phyloP scores from a whole-genome alignment of 1,139 yeast species.

The Lodderomyces elongisporus region DNA sequence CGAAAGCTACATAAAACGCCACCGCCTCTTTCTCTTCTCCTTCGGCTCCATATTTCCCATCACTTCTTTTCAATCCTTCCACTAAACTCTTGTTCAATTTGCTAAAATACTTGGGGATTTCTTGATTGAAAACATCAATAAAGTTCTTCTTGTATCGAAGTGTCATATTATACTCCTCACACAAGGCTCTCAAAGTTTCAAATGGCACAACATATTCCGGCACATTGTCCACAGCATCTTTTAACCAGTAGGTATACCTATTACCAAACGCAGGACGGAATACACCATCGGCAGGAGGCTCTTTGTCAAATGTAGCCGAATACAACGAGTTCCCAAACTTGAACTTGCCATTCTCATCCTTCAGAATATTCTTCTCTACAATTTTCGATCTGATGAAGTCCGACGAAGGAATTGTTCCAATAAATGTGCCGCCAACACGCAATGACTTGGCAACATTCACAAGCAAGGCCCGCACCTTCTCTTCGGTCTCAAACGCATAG shows the following conservation, averaged over 20 bases:
- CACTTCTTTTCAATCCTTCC: constrained; percentile 66
- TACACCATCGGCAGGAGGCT: constrained; percentile 67
- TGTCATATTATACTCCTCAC: constrained; percentile 77
- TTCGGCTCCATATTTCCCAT: constrained; percentile 81
- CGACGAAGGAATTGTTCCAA: constrained; percentile 93
- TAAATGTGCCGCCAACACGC: constrained; percentile 75
- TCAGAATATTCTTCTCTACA: constrained; percentile 33
- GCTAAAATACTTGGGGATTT: constrained; percentile 61
- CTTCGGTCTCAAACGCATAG: constrained; percentile 87
- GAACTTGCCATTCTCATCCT: constrained; percentile 36
- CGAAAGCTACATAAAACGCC: constrained; percentile 79
- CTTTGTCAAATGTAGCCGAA: constrained; percentile 70
- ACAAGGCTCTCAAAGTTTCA: constrained; percentile 74
- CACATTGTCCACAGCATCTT: constrained; percentile 93
- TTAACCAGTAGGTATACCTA: constrained; percentile 71
- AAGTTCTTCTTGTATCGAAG: constrained; percentile 73
- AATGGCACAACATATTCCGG: constrained; percentile 98
- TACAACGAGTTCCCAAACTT: constrained; percentile 85
- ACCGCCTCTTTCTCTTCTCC: constrained; percentile 87
- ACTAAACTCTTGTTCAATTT: constrained; percentile 59
- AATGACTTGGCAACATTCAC: constrained; percentile 73
- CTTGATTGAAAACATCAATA: constrained; percentile 75
- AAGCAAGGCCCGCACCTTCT: constrained; percentile 66
- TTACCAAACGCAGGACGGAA: constrained; percentile 81
- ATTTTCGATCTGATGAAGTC: constrained; percentile 73